Base-by-base conservation (phyloP, 768 basidiomycete genomes). In the Ramaria rubella region DNA sequence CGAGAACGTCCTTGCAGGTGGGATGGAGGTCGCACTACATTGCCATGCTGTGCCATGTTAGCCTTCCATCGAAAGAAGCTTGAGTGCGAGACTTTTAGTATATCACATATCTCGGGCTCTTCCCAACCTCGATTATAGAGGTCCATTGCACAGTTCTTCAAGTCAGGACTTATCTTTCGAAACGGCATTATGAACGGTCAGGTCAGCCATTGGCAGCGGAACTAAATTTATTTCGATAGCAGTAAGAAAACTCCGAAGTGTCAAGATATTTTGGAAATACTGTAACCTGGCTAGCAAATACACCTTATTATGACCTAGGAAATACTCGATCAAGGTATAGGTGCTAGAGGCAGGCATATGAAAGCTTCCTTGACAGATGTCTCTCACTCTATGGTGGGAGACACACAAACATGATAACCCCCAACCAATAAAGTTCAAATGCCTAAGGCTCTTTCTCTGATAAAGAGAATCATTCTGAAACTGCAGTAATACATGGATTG, bases 31-130 rank as follows among this genome's bases (percentile, higher is more conserved):
- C n/a, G 11, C 36, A 38, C 36, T 11, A 38, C 36, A 11, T 11
- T 38, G 2, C 63, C 58, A 36, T 44, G 36, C 21, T 64, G 61
- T 27, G 63, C 55, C n/a, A 70, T 61, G 29, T 62, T 65, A 4
- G 33, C 40, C 1, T 50, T 38, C 68, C 69, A 71, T 1, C 62
- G 62, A 51, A 64, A 67, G 9, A 68, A 53, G 43, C 65, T 70
- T 1, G 57, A 58, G 4, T 34, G 9, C 12, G 68, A 70, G 15
- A 72, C 58, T 5, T 62, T 34, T 1, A 70, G 58, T 2, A 57
- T 60, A 8, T 64, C 61, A 14, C 42, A 49, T 8, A 70, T 69
- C 4, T 65, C 58, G 0, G 59, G 49, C 1, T 58, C 12, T 2
- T 43, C 51, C 64, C 65, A 70, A 1, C 68, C 64, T 27, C 57